Conservation (phyloP, 1,284 basidiomycete species). For the Austropuccinia psidii region DNA sequence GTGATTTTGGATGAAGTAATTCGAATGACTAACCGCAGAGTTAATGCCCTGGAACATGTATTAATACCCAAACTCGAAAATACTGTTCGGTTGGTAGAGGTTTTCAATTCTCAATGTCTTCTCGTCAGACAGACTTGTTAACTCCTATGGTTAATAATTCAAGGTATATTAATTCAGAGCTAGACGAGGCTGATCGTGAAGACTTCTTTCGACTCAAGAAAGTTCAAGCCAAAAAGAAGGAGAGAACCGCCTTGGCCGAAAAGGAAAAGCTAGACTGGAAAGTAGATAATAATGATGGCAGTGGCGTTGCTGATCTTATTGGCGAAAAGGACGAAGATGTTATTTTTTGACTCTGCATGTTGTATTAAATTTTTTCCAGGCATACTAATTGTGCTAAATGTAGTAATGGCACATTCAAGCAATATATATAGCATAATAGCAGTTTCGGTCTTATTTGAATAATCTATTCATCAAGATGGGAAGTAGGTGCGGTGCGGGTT, state of each 20-base stretch:
- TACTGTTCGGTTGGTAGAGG: slow-evolving; percentile 64
- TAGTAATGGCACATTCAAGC: no score
- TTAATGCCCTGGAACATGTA: slow-evolving; percentile 98
- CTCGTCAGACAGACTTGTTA: neutral
- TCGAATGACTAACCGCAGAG: slow-evolving; percentile 91
- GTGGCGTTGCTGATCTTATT: slow-evolving; percentile 57
- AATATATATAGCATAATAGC: no score
- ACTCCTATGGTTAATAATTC: neutral
- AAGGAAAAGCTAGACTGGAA: slow-evolving; percentile 52
- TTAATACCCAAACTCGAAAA: slow-evolving; percentile 93
- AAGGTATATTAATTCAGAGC: slow-evolving; percentile 69
- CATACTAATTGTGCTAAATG: no score
- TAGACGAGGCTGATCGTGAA: slow-evolving; percentile 96
- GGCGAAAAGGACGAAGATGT: slow-evolving; percentile 81
- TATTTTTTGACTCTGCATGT: slow-evolving; percentile 80
- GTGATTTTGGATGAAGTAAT: slow-evolving; percentile 99
- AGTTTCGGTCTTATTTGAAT: no score
- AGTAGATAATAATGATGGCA: no score
- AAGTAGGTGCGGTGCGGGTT: no score
- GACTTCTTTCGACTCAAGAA: slow-evolving; percentile 96
- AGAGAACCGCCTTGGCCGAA: slow-evolving; percentile 61
- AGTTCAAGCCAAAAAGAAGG: slow-evolving; percentile 88
- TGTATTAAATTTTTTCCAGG: no score
- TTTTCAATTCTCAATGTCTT: neutral
- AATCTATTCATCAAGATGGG: no score